These are phyloP conservation scores for Neonectria hederae DNA, from an alignment of 2,329 filamentous ascomycete genomes.

Conservation along the genomic window DNA sequence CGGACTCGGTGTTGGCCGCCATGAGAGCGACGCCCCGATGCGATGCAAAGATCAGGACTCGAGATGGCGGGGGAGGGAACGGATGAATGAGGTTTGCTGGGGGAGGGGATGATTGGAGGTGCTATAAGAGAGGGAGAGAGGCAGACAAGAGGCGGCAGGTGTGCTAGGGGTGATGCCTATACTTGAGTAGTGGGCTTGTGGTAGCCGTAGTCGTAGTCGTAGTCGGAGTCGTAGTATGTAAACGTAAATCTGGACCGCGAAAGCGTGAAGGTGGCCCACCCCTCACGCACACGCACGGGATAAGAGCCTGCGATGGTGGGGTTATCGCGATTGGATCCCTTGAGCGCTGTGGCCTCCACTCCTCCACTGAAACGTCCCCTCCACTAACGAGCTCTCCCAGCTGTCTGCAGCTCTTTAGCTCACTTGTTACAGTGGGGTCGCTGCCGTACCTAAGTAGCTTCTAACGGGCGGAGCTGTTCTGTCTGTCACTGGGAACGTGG, in stretches of 20 bases:
- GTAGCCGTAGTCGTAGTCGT: neutral
- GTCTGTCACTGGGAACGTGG: neutral
- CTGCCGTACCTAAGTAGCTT: too few species aligned
- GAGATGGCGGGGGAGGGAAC: neutral
- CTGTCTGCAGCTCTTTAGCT: slow-evolving; percentile 1
- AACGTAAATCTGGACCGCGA: neutral
- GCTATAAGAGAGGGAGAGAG: neutral
- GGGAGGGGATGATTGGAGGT: neutral
- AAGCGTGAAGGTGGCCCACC: neutral
- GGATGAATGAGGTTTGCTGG: neutral
- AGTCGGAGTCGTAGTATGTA: neutral
- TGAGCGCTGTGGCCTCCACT: neutral
- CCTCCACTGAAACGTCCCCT: neutral
- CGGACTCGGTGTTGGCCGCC: slow-evolving; percentile 21
- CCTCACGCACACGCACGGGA: slow-evolving; percentile 1
- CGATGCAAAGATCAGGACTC: neutral
- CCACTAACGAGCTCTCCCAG: neutral
- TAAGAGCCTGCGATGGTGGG: slow-evolving; percentile 3
- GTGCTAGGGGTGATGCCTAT: neutral
- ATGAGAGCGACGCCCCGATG: slow-evolving; percentile 17
- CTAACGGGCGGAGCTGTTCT: neutral
- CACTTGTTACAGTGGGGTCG: neutral
- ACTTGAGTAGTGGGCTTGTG: neutral
- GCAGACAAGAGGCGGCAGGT: neutral
- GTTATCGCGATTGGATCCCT: slow-evolving; percentile 3